Conservation (phyloP, 441 rosid species). For the Corymbia citriodora region DNA sequence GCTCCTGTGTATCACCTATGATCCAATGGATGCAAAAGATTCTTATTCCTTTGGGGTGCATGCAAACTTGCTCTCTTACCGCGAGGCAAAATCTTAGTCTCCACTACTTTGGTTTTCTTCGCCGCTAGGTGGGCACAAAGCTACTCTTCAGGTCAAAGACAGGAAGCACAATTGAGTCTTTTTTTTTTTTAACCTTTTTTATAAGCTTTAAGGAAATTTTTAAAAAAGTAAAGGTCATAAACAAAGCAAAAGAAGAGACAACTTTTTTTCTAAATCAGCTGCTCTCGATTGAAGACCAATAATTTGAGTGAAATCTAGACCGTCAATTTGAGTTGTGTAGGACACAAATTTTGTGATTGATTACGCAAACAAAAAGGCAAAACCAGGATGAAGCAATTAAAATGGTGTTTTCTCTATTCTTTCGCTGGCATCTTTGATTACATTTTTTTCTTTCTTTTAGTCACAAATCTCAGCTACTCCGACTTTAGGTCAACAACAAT, state of each 20-base stretch:
- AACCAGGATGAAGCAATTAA: neutral
- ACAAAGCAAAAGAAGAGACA: neutral
- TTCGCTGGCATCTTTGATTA: neutral
- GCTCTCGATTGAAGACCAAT: neutral
- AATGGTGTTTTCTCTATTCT: neutral
- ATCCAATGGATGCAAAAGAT: neutral
- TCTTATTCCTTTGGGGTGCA: neutral
- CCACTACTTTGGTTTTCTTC: neutral
- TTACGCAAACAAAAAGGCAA: neutral
- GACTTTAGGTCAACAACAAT: neutral
- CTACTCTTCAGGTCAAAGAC: neutral
- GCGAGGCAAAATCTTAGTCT: neutral
- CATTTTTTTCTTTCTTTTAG: neutral
- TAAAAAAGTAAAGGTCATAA: neutral
- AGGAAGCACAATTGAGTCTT: neutral
- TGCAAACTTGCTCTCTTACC: neutral
- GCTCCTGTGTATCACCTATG: neutral
- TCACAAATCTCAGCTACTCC: neutral
- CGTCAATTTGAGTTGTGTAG: neutral
- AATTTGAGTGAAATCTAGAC: neutral
- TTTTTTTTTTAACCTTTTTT: neutral
- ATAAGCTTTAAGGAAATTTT: neutral
- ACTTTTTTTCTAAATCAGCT: neutral
- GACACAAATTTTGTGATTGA: neutral
- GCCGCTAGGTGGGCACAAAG: neutral